Base-by-base conservation (phyloP, 2,329 filamentous ascomycete genomes). In the Hymenoscyphus albidus region DNA sequence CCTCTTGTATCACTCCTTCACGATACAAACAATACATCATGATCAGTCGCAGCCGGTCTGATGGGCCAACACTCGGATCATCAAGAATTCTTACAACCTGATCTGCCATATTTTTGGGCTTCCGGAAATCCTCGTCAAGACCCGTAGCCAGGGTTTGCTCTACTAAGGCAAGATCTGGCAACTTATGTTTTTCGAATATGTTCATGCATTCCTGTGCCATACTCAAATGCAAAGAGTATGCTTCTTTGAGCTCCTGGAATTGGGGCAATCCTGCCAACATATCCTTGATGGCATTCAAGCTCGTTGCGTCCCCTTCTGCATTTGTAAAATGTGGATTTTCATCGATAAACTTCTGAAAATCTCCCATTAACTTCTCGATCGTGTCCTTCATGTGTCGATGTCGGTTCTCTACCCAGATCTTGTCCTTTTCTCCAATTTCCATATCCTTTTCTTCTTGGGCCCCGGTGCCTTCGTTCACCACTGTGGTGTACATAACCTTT, bases 121-220 rank as follows among this genome's bases (percentile, higher is more conserved):
- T 96, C 73, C 90, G 89, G 74, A 89, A 90, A 74, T 97, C 93
- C 77, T 98, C 94, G 71, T 98, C 95, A 5, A 97, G 80, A 0
- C 95, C 95, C 0, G 95, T 98, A 10, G 93, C 91, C 69, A 99
- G 82, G 35, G 88, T 92, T 82, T 98, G 95, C 78, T 99, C 95
- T 5, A 93, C 85, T 0, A 90, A 89, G 13, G 93, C 93, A 64
- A 98, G 82, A 73, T 99, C 95, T 6, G 90, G 84, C 6, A 99
- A 82, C 74, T 96, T 97, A 75, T 89, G 86, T 61, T 87, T 81
- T 75, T 96, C 88, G 72, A 99, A 99, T 44, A 91, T 86, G 71
- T 92, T 92, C 93, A 98, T 98, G 76, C 93, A 96, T 75, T 97
- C 93, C 75, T 97, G 91, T 1, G 95, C 95, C 94, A 99, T 98